Conservation (phyloP, 179 eudicot species). For the Camellia oleifera region DNA sequence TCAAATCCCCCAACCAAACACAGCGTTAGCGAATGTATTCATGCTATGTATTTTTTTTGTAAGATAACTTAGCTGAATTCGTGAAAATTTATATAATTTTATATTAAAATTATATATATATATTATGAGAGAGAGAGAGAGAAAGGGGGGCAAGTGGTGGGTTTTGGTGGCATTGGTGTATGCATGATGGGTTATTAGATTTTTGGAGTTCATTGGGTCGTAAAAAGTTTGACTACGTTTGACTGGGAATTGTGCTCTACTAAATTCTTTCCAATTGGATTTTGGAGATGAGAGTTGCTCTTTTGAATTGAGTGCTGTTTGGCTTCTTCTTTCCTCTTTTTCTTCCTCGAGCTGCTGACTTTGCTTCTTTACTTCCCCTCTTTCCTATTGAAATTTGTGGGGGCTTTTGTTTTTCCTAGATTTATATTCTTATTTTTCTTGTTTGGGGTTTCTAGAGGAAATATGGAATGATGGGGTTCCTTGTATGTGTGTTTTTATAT, state of each 20-base stretch:
- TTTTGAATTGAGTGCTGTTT: constrained; percentile 56
- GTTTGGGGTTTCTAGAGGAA: constrained; percentile 25
- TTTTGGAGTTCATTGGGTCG: constrained; percentile 47
- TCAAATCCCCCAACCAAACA: too few species aligned
- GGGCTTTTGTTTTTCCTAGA: constrained; percentile 27
- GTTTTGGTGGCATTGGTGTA: constrained; percentile 24
- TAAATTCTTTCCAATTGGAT: constrained; percentile 25
- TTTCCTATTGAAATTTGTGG: constrained; percentile 62
- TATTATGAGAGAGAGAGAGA: too few species aligned
- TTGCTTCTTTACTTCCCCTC: constrained; percentile 33
- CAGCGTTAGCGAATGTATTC: too few species aligned
- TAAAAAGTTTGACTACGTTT: constrained; percentile 57
- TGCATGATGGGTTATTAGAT: constrained; percentile 25
- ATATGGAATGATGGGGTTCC: constrained; percentile 67
- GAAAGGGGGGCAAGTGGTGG: too few species aligned
- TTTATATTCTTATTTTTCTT: neutral
- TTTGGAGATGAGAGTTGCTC: constrained; percentile 26
- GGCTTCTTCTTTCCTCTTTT: constrained; percentile 46
- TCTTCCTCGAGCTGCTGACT: constrained; percentile 84
- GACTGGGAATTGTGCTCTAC: constrained; percentile 37
- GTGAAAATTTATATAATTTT: too few species aligned
- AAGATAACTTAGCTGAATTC: too few species aligned
- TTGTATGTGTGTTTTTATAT: constrained; percentile 38
- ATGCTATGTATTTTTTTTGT: too few species aligned
- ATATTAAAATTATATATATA: too few species aligned